Evolutionary conservation across 2,329 filamentous ascomycete genomes (phyloP).

Genomic region (Colletotrichum sp.): DNA sequence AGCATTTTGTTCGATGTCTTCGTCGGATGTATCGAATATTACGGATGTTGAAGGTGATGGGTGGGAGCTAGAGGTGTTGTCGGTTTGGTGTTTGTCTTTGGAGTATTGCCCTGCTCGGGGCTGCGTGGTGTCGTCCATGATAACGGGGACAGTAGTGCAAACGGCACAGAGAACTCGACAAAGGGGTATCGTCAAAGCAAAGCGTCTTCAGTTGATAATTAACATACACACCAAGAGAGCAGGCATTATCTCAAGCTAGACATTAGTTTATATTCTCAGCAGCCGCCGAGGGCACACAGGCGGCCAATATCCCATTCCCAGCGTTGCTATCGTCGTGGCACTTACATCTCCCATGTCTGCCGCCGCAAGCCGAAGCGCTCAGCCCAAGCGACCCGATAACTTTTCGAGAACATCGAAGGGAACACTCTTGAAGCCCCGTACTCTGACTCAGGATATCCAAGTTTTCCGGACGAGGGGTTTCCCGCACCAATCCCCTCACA

Average conservation of each 20-base stretch:
- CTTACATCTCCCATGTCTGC: background rate
- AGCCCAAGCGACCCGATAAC: background rate
- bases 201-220: accelerated
- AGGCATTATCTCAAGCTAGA: background rate
- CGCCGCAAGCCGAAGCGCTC: background rate
- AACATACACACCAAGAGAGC: background rate
- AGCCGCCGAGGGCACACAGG: background rate
- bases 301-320: background rate
- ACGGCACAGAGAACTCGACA: background rate
- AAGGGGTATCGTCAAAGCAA: background rate
- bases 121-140: background rate
- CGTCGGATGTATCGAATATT: background rate
- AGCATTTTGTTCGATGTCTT: background rate
- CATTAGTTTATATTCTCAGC: background rate
- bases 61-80: background rate
- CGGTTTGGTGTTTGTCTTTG: accelerated
- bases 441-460: background rate
- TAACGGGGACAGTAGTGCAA: background rate
- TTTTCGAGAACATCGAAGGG: background rate
- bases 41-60: background rate
- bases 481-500: background rate
- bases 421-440: background rate
- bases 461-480: background rate
- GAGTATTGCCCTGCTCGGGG: background rate
- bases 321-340: background rate